Conservation (phyloP, 257 asterid species). For the Ligustrum vulgare region DNA sequence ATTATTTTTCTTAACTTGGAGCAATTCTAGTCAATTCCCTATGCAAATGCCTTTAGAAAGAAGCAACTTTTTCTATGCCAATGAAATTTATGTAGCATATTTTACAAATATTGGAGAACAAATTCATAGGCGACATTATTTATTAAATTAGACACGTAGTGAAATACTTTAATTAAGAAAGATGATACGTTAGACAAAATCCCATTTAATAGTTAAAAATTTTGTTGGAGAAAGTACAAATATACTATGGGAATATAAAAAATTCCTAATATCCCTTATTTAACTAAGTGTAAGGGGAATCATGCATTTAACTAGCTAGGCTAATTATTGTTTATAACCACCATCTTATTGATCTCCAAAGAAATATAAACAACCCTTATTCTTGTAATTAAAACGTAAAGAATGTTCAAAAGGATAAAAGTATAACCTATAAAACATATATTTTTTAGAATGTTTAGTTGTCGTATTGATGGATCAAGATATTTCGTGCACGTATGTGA, state of each 20-base stretch:
- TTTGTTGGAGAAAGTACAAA: slow-evolving; percentile 10
- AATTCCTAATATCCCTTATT: neutral
- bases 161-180: slow-evolving; percentile 19
- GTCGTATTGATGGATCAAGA: neutral
- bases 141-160: slow-evolving; percentile 11
- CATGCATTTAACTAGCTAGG: neutral
- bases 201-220: slow-evolving; percentile 21
- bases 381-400: neutral
- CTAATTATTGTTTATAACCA: neutral
- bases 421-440: neutral
- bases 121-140: slow-evolving; percentile 30
- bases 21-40: slow-evolving; percentile 20
- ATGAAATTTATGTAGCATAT: slow-evolving; percentile 32
- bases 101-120: slow-evolving; percentile 36
- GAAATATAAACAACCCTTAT: neutral
- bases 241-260: neutral
- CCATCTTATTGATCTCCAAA: neutral
- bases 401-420: neutral
- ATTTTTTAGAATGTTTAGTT: neutral
- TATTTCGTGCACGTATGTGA: neutral
- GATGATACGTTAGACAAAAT: slow-evolving; percentile 18
- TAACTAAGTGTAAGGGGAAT: neutral
- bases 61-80: slow-evolving; percentile 32
- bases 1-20: slow-evolving; percentile 1
- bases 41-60: slow-evolving; percentile 16